Evolutionary conservation across 176 grass and related monocot genomes (phyloP).

Genomic region (Thalia dealbata): DNA sequence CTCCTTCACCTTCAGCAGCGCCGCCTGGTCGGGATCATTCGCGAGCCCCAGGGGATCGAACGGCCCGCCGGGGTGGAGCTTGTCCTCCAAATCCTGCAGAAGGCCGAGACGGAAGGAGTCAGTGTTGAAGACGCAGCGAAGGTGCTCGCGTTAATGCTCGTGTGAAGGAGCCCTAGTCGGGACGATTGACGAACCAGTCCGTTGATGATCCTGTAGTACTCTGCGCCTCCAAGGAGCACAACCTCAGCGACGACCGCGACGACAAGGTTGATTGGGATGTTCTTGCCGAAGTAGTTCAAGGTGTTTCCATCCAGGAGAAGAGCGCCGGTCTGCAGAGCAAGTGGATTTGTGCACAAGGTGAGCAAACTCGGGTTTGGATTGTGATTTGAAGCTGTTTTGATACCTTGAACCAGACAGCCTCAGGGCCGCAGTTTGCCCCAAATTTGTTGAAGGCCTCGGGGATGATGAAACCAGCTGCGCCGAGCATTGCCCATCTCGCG

Average conservation of each 20-base stretch:
- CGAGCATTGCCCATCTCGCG: conserved; percentile 95
- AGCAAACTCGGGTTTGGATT: no score
- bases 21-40: conserved; percentile 78
- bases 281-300: conserved; percentile 90
- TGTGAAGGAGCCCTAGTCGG: background rate
- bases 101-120: background rate
- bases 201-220: conserved; percentile 96
- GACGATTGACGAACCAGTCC: conserved; percentile 35
- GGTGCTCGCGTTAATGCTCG: background rate
- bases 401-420: conserved; percentile 99
- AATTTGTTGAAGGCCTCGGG: conserved; percentile 95
- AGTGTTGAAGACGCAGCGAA: background rate
- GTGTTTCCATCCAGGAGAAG: conserved; percentile 96
- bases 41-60: conserved; percentile 75
- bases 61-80: conserved; percentile 83
- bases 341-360: no score
- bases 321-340: conserved; percentile 59
- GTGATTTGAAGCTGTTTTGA: no score
- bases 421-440: conserved; percentile 82
- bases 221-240: conserved; percentile 79
- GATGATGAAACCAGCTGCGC: conserved; percentile 84
- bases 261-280: conserved; percentile 89
- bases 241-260: conserved; percentile 65
- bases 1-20: conserved; percentile 94
- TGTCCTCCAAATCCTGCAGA: conserved; percentile 69